Evolutionary conservation across 306 rosid genomes (phyloP), one percentile per base, ranked within the genome.

Genomic region (Oemleria cerasiformis): DNA sequence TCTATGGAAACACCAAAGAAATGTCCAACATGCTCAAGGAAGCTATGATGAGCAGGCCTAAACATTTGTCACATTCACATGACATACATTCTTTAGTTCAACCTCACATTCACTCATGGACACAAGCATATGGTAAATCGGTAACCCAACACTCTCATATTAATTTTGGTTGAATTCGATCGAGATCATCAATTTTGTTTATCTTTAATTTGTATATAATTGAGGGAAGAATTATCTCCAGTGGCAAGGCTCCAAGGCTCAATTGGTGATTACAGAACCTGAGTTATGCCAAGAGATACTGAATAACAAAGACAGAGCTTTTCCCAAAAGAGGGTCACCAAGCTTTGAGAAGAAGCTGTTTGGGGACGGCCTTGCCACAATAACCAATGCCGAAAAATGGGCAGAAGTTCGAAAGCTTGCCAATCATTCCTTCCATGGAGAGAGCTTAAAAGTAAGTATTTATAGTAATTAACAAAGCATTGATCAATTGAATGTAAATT

Each of bases 191-290:
- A 25, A 50, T 6, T 39, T 48, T 20, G 25, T 7, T 44, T 2
- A 9, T 49, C 17, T 25, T 25, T 25, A 25, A 15, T 8, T 47
- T 30, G n/a, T 38, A 21, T 6, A 49, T 49, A 49, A 49, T 49
- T 5, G 44, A 84, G 87, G 82, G 56, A 80, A 63, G 58, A 76
- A 50, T 19, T 80, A 39, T 58, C 43, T 80, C 14, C 75, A 70
- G 15, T 84, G 85, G 84, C 23, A 17, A 67, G 84, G 85, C 5
- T 17, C 44, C 47, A 40, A 9, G 19, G 80, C 82, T 15, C 70
- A 69, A 1, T 20, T 84, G 72, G 63, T 80, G 1, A 44, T 77
- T 5, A 73, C 75, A 1, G 82, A 83, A 19, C 75, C 80, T 0
- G 84, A 71, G 13, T 55, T 70, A 63, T 58, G 73, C 56, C 77